phyloP scores from a whole-genome alignment of 305 asterid species.

The Solanum hybrid region DNA sequence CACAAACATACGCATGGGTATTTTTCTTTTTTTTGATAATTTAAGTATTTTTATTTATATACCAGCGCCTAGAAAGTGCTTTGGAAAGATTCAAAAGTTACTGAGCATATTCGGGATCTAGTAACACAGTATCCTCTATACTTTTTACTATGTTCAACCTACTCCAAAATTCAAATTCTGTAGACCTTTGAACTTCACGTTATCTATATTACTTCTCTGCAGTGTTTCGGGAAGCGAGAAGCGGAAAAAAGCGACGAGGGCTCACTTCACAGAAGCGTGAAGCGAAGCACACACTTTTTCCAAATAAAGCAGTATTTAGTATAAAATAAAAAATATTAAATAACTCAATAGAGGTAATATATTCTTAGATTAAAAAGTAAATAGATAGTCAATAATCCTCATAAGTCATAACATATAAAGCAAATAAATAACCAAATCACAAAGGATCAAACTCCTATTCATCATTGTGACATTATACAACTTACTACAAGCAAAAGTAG shows the following conservation, averaged over 20 bases:
- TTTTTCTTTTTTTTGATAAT: neutral
- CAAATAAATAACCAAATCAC: too few species aligned
- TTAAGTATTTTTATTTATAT: neutral
- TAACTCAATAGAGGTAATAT: neutral
- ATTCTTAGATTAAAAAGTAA: neutral
- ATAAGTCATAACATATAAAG: too few species aligned
- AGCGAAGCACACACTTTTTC: neutral
- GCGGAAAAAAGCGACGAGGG: neutral
- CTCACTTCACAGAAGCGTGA: neutral
- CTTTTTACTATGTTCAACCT: neutral
- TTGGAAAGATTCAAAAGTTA: neutral
- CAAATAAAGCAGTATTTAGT: neutral
- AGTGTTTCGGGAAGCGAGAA: neutral
- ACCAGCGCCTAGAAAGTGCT: neutral
- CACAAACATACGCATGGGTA: neutral
- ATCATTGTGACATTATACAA: too few species aligned
- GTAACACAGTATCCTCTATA: neutral
- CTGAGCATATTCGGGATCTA: neutral
- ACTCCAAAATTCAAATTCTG: neutral
- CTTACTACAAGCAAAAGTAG: too few species aligned
- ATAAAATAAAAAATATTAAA: too few species aligned
- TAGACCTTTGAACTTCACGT: neutral
- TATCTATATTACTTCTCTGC: neutral
- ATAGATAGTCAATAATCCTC: neutral
- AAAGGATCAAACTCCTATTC: too few species aligned